Conservation (phyloP, 2,329 filamentous ascomycete genomes). For the Microcyclosporella mali region DNA sequence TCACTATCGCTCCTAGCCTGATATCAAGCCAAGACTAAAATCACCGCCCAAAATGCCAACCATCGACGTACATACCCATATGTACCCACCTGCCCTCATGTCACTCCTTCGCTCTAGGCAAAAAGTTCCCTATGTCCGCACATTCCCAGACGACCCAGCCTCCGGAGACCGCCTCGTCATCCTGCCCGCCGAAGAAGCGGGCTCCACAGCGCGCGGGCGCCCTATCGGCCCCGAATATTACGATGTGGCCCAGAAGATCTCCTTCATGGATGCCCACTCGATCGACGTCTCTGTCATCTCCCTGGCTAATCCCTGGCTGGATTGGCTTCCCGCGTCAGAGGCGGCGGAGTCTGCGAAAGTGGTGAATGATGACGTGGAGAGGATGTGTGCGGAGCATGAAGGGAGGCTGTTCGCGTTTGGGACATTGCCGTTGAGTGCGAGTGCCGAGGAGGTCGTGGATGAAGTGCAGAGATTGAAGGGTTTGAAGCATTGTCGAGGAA, state of each 20-base stretch:
- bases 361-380: conserved; percentile 73
- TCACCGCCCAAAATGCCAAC: conserved; percentile 30
- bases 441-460: conserved; percentile 52
- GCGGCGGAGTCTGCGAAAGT: conserved; percentile 57
- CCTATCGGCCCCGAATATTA: conserved; percentile 80
- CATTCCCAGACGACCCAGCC: conserved; percentile 48
- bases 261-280: conserved; percentile 78
- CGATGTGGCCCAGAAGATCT: conserved; percentile 69
- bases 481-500: conserved; percentile 68
- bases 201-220: conserved; percentile 56
- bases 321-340: conserved; percentile 62
- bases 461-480: conserved; percentile 58
- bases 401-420: conserved; percentile 77
- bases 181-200: conserved; percentile 28
- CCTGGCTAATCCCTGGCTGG: conserved; percentile 89
- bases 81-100: conserved; percentile 51
- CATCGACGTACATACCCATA: conserved; percentile 58
- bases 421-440: conserved; percentile 68
- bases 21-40: neutral
- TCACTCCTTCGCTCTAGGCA: conserved; percentile 50
- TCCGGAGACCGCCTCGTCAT: conserved; percentile 53
- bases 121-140: conserved; percentile 64
- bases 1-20: too few species aligned
- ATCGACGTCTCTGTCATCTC: conserved; percentile 82
- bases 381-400: conserved; percentile 60